Conservation (phyloP, 345 rosid species). For the Trapa bicornis region DNA sequence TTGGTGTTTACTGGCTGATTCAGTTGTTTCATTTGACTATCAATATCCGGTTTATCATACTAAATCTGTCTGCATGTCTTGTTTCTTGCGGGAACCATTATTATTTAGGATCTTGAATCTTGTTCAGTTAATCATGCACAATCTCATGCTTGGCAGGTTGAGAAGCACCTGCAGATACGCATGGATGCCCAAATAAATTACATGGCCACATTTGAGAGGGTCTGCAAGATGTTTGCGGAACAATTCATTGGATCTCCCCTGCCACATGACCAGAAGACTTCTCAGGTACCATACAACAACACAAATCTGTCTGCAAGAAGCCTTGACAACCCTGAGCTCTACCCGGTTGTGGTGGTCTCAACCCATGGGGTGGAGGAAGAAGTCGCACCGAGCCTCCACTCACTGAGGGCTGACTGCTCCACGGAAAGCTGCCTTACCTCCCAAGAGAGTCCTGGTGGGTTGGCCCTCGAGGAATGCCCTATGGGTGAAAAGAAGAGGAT, state of each 20-base stretch:
- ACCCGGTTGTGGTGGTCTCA: conserved; percentile 6
- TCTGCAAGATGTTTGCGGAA: conserved; percentile 56
- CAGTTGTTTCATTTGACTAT: no score
- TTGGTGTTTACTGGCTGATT: background rate
- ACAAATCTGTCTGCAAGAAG: background rate
- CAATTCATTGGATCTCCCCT: conserved; percentile 38
- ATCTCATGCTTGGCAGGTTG: conserved; percentile 24
- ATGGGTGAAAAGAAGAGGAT: conserved; percentile 33
- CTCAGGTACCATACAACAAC: background rate
- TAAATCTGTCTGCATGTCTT: background rate
- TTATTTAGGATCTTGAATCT: background rate
- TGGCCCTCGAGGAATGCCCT: conserved; percentile 31
- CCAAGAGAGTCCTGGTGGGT: conserved; percentile 40
- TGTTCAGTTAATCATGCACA: background rate
- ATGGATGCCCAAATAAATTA: conserved; percentile 53
- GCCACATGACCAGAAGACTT: conserved; percentile 5
- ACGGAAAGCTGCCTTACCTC: conserved; percentile 65
- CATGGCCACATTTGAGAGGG: conserved; percentile 53
- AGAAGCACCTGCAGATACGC: conserved; percentile 55
- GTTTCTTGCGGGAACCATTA: background rate
- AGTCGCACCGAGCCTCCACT: conserved; percentile 22
- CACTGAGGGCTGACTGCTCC: conserved; percentile 48
- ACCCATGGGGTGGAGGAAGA: conserved; percentile 25
- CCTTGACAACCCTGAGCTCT: conserved; percentile 31
- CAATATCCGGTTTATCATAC: no score